Base-by-base conservation (phyloP, 2,329 filamentous ascomycete genomes). In the Chaetomium sp. region DNA sequence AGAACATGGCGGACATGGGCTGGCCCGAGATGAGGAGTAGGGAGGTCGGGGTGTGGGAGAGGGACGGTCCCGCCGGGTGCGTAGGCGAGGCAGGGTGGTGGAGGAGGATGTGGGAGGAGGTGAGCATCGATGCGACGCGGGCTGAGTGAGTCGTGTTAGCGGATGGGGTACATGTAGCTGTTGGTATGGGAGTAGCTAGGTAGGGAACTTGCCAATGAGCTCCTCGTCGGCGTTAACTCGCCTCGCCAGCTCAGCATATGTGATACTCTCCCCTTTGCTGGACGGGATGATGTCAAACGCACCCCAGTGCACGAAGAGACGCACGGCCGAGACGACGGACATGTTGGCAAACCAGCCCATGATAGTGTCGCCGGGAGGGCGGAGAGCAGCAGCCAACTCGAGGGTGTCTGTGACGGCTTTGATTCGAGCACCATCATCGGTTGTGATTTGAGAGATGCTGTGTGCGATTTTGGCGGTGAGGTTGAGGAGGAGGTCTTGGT, bases 221-320 rank as follows among this genome's bases (percentile, higher is more conserved):
- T 63, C 67, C 25, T 63, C 66, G 10, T 72, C 68, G 6, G 67
- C 66, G 7, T 68, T 49, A 0, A 70, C 53, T 21, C 51, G 64
- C 7, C 8, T 31, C 0, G 71, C 70, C 16, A 74, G 62, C 7
- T 68, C 66, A 9, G 60, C 25, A 8, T 70, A 71, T 8, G 69
- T 67, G 29, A 72, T 70, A 16, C 62, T 56, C 19, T 63, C 57
- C 9, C 47, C 60, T 27, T 49, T 57, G 19, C 57, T 65, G 4
- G 66, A 10, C 0, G 72, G 71, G 19, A 74, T 69, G 8, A 58
- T 47, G 23, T 72, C 69, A 25, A 74, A 72, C 1, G 61, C 70
- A 3, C 66, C 62, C 72, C 72, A 74, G 38, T 70, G 65, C 21
- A 65, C 57, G 54, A 72, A 73, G 12, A 73, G 50, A 2, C 65